These are phyloP conservation scores for Diaporthe longicolla DNA, from an alignment of 2,329 filamentous ascomycete genomes.

Conservation along the genomic window DNA sequence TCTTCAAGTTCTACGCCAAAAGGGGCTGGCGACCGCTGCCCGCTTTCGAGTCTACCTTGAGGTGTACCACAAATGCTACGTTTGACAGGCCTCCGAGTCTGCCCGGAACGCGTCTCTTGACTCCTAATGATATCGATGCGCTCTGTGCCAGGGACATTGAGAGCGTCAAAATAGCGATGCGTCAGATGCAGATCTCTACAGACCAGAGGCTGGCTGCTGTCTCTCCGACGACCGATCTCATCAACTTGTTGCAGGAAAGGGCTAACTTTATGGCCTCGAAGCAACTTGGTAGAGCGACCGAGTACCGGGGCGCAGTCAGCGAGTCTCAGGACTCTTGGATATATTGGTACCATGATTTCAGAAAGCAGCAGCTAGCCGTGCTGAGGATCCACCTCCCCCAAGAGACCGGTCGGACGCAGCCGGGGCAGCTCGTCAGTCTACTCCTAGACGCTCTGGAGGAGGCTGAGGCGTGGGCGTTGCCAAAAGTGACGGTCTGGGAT, in stretches of 20 bases:
- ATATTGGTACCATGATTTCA: slow-evolving; percentile 29
- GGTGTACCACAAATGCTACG: background rate
- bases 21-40: slow-evolving; percentile 4
- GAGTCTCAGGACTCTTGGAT: background rate
- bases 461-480: background rate
- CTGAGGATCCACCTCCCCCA: slow-evolving; percentile 1
- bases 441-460: slow-evolving; percentile 4
- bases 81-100: background rate
- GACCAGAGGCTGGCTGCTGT: background rate
- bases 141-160: slow-evolving; percentile 10
- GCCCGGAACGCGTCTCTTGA: background rate
- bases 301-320: background rate
- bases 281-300: background rate
- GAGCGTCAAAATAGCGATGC: background rate
- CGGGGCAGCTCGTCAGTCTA: background rate
- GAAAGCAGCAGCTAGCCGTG: slow-evolving; percentile 18
- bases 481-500: slow-evolving; percentile 21
- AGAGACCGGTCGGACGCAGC: background rate
- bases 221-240: background rate
- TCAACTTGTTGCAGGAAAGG: slow-evolving; percentile 1
- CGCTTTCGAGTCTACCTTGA: slow-evolving; percentile 14
- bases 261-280: slow-evolving; percentile 1
- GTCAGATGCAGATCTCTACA: background rate
- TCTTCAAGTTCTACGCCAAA: slow-evolving; percentile 17
- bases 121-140: background rate